Conservation (phyloP, 2,329 filamentous ascomycete genomes). For the Talaromyces sp. region DNA sequence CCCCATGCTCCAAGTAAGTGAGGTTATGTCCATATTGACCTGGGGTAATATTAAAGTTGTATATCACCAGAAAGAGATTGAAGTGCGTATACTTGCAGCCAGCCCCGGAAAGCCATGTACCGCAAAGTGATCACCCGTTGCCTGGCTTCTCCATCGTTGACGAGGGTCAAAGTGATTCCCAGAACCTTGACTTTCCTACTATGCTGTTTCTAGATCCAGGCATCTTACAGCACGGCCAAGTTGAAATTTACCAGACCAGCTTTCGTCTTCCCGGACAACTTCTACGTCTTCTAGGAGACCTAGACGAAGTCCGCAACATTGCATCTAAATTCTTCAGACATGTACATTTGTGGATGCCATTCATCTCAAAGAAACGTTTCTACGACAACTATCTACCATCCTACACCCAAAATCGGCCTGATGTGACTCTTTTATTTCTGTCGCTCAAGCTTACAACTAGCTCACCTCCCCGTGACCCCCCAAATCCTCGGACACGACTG, state of each 20-base stretch:
- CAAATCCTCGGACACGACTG: constrained; percentile 10
- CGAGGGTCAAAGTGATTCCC: not conserved
- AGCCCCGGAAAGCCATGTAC: not conserved
- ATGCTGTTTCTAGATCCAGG: constrained; percentile 3
- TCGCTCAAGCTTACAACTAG: constrained; percentile 14
- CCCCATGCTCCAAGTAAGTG: constrained; percentile 6
- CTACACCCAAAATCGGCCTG: constrained; percentile 7
- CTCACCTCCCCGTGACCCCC: constrained; percentile 2
- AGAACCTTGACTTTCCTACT: not conserved
- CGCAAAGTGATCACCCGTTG: not conserved
- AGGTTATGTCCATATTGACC: not conserved
- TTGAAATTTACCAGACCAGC: not conserved
- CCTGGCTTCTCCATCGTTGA: not conserved
- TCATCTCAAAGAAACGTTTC: constrained; percentile 19
- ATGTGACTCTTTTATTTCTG: constrained; percentile 13
- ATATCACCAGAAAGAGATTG: not conserved
- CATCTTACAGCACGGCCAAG: not conserved
- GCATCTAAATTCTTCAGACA: constrained; percentile 14
- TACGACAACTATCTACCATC: constrained; percentile 14
- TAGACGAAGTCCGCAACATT: constrained; percentile 10
- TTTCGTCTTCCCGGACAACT: not conserved
- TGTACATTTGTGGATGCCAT: constrained; percentile 20
- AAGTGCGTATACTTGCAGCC: constrained; percentile 4
- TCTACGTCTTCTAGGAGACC: not conserved
- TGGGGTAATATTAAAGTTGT: not conserved